Percentiles rank a stretch among this genome's conserved stretches.
These are phyloP conservation scores for Podospora australis DNA, from an alignment of 495 filamentous ascomycete species.

Conservation along the genomic window DNA sequence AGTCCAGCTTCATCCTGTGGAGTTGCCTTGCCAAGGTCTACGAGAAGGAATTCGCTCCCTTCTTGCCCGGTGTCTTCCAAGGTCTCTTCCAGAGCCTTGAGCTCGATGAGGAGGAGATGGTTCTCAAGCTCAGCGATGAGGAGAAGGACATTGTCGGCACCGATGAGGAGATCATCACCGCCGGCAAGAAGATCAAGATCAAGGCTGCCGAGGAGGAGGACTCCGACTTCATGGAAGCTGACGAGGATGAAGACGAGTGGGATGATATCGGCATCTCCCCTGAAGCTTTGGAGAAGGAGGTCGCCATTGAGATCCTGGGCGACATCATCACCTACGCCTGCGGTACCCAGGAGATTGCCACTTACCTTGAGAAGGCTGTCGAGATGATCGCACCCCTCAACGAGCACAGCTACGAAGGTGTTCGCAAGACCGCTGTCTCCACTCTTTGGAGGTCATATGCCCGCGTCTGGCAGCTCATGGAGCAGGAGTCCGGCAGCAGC, in stretches of 20 bases:
- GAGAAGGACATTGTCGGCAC: slow-evolving; percentile 63
- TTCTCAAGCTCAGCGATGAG: slow-evolving; percentile 70
- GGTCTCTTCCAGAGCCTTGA: slow-evolving; percentile 79
- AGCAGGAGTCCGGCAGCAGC: slow-evolving; percentile 69
- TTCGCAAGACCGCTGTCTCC: slow-evolving; percentile 81
- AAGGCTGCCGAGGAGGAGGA: slow-evolving; percentile 55
- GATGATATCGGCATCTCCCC: slow-evolving; percentile 76
- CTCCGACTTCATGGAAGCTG: slow-evolving; percentile 51
- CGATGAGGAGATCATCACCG: slow-evolving; percentile 63
- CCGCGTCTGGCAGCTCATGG: slow-evolving; percentile 78
- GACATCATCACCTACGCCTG: slow-evolving; percentile 85
- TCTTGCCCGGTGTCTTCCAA: slow-evolving; percentile 78
- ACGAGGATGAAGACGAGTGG: slow-evolving; percentile 76
- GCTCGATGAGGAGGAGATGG: slow-evolving; percentile 81
- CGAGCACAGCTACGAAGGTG: slow-evolving; percentile 88
- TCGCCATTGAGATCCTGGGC: slow-evolving; percentile 88
- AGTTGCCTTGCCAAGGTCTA: slow-evolving; percentile 92
- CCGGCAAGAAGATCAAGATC: slow-evolving; percentile 79
- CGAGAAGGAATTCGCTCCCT: slow-evolving; percentile 78
- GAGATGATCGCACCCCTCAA: slow-evolving; percentile 70
- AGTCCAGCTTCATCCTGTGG: slow-evolving; percentile 97
- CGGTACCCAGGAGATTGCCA: slow-evolving; percentile 59
- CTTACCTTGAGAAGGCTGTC: slow-evolving; percentile 83
- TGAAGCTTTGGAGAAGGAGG: slow-evolving; percentile 92
- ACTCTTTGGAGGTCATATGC: slow-evolving; percentile 92